Conservation (phyloP, 495 filamentous ascomycete genomes). For the Chaetomium fimeti region DNA sequence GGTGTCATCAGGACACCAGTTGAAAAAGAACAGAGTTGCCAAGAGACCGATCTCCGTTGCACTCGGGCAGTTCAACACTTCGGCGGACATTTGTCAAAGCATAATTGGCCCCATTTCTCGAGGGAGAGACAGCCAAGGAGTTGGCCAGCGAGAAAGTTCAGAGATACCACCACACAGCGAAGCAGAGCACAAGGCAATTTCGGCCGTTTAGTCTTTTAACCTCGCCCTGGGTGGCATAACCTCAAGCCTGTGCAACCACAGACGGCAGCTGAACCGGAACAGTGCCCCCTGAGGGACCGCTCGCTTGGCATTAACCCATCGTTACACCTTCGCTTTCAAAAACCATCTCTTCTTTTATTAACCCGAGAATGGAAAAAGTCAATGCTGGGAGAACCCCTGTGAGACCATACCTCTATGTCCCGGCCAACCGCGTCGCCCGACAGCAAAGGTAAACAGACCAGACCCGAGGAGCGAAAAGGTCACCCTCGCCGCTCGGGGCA, state of each 20-base stretch:
- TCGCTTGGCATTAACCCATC: background rate
- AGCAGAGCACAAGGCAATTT: background rate
- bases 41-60: constrained; percentile 4
- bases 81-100: background rate
- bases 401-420: constrained; percentile 7
- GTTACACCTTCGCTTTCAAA: background rate
- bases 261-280: no score
- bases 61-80: background rate
- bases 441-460: constrained; percentile 5
- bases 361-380: constrained; percentile 1
- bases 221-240: background rate
- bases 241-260: background rate
- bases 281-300: background rate
- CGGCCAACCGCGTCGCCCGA: background rate
- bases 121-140: background rate
- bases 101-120: background rate
- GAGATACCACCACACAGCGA: background rate
- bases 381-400: background rate
- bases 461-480: background rate
- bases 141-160: background rate
- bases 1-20: background rate
- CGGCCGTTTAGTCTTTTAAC: background rate
- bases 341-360: background rate
- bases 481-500: background rate
- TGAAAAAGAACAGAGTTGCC: background rate